Percentiles rank a stretch among this genome's conserved stretches.
These are phyloP conservation scores for Myxozyma lipomycoides DNA, from an alignment of 805 yeast genomes.

Conservation along the genomic window DNA sequence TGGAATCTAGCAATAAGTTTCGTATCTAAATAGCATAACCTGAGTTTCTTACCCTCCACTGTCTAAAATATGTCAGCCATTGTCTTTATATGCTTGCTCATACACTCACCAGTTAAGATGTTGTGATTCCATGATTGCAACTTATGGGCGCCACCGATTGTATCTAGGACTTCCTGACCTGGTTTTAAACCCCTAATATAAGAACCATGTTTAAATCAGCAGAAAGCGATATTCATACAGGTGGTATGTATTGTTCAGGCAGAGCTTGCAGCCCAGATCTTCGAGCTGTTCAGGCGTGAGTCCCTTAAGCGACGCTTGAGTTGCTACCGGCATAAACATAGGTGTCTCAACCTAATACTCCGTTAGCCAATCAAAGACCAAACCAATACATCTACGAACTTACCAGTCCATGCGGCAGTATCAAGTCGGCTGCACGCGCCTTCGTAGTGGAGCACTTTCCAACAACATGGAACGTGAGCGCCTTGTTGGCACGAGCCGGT, in stretches of 20 bases:
- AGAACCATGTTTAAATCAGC: too few species aligned
- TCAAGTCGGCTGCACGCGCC: slow-evolving; percentile 44
- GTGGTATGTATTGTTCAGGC: slow-evolving; percentile 45
- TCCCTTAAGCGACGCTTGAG: slow-evolving; percentile 47
- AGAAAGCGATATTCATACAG: too few species aligned
- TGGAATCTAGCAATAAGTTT: slow-evolving; percentile 37
- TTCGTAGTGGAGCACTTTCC: slow-evolving; percentile 44
- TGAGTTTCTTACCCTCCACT: slow-evolving; percentile 39
- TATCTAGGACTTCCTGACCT: slow-evolving; percentile 43
- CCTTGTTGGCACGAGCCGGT: slow-evolving; percentile 17
- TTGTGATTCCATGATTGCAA: slow-evolving; percentile 44
- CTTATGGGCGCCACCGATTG: slow-evolving; percentile 44
- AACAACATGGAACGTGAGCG: slow-evolving; percentile 40
- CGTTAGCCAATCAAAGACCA: neutral
- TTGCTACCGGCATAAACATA: slow-evolving; percentile 48
- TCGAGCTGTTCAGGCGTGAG: slow-evolving; percentile 43
- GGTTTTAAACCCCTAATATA: slow-evolving; percentile 40
- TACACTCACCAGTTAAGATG: slow-evolving; percentile 37
- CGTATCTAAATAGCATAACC: neutral
- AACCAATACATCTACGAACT: neutral
- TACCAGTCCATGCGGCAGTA: slow-evolving; percentile 43
- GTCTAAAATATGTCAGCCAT: slow-evolving; percentile 28
- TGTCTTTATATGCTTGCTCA: neutral
- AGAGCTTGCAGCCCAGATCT: slow-evolving; percentile 42
- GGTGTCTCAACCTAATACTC: slow-evolving; percentile 40